These are phyloP conservation scores for Plasmodium falciparum DNA, from an alignment of 169 alveolate species.

Conservation along the genomic window DNA sequence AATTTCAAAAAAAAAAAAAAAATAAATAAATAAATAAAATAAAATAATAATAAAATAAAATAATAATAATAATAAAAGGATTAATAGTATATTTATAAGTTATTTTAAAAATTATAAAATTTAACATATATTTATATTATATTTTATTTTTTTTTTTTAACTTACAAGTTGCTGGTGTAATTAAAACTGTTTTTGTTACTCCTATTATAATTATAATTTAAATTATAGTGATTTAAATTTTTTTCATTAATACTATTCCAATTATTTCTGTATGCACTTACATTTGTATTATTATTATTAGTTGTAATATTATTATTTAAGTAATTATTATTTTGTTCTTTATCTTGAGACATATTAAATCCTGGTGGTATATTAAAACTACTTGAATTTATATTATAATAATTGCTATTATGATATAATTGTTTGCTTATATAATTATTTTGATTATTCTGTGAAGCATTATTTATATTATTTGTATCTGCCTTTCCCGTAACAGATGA, in stretches of 20 bases:
- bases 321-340: conserved; percentile 49
- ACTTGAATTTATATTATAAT: conserved; percentile 48
- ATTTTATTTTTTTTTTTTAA: background rate
- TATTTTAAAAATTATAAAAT: too few relatives aligned
- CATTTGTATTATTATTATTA: conserved; percentile 44
- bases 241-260: conserved; percentile 73
- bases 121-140: background rate
- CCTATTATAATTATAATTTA: conserved; percentile 57
- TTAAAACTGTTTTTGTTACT: conserved; percentile 39
- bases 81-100: conserved; percentile 4
- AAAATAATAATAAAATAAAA: background rate
- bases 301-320: conserved; percentile 37
- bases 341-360: conserved; percentile 60
- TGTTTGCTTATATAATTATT: conserved; percentile 37
- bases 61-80: background rate
- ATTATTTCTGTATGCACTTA: conserved; percentile 30
- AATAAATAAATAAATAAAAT: too few relatives aligned
- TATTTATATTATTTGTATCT: conserved; percentile 55
- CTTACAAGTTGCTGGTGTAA: conserved; percentile 70
- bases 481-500: conserved; percentile 63
- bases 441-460: conserved; percentile 22
- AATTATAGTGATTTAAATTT: conserved; percentile 47
- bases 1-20: conserved; percentile 32
- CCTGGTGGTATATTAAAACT: conserved; percentile 62
- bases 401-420: conserved; percentile 41